A percentile compares a stretch with the other conserved stretches of the same genome.
Evolutionary conservation across 306 rosid genomes (phyloP).

Genomic region (Sphenostylis stenocarpa): DNA sequence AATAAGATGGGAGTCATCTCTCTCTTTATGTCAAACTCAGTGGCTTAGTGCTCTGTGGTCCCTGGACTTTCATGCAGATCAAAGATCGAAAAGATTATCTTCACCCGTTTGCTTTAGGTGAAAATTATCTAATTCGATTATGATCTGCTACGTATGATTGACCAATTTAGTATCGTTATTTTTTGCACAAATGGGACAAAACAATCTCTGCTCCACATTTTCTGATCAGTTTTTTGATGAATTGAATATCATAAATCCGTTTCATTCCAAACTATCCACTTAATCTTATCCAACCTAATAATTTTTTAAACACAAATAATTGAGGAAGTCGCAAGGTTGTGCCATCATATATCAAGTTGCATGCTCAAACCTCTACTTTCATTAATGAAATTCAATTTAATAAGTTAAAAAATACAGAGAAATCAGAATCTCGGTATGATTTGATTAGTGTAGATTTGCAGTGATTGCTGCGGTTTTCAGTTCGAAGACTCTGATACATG

Average conservation of each 20-base stretch:
- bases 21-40: slow-evolving; percentile 42
- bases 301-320: neutral
- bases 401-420: neutral
- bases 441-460: neutral
- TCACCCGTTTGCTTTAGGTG: slow-evolving; percentile 27
- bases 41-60: slow-evolving; percentile 41
- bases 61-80: slow-evolving; percentile 32
- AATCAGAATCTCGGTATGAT: neutral
- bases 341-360: slow-evolving; percentile 10
- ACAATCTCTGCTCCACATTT: slow-evolving; percentile 26
- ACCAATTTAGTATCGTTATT: slow-evolving; percentile 18
- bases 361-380: slow-evolving; percentile 2
- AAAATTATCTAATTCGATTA: slow-evolving; percentile 27
- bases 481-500: slow-evolving; percentile 19
- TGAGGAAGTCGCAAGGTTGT: slow-evolving; percentile 14
- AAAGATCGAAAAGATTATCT: slow-evolving; percentile 30
- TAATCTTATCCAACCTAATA: neutral
- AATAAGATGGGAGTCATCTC: slow-evolving; percentile 30
- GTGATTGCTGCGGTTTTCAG: slow-evolving; percentile 6
- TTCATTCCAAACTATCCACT: neutral
- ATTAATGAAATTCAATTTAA: neutral
- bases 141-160: slow-evolving; percentile 25
- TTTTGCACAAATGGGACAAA: slow-evolving; percentile 29
- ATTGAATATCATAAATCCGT: neutral
- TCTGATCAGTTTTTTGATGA: neutral